These are phyloP conservation scores for Cyclotella sp. DNA, from an alignment of 108 stramenopile genomes.

Conservation along the genomic window DNA sequence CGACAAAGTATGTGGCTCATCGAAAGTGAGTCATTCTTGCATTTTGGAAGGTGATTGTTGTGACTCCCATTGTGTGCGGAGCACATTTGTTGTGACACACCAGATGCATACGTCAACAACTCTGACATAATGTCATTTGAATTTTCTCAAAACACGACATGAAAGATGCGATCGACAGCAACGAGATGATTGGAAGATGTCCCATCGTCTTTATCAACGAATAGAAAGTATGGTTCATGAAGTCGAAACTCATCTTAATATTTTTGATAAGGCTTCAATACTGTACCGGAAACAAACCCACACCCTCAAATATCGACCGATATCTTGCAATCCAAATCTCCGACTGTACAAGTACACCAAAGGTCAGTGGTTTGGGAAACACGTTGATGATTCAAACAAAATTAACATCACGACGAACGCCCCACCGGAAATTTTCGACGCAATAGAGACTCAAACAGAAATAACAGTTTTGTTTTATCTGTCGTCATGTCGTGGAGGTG, in stretches of 20 bases:
- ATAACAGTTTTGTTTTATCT: slow-evolving; percentile 90
- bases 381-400: slow-evolving; percentile 76
- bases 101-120: no score
- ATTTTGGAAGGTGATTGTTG: neutral
- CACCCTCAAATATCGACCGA: slow-evolving; percentile 49
- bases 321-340: slow-evolving; percentile 87
- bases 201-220: slow-evolving; percentile 54
- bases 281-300: slow-evolving; percentile 34
- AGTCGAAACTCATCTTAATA: slow-evolving; percentile 33
- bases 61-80: no score
- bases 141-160: neutral
- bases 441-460: slow-evolving; percentile 60
- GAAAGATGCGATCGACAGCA: slow-evolving; percentile 57
- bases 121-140: neutral
- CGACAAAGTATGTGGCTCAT: slow-evolving; percentile 75
- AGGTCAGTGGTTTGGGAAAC: slow-evolving; percentile 88
- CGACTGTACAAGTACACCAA: slow-evolving; percentile 84
- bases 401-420: slow-evolving; percentile 22
- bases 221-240: slow-evolving; percentile 33
- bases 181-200: slow-evolving; percentile 53
- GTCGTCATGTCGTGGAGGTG: slow-evolving; percentile 72
- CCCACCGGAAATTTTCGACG: slow-evolving; percentile 9
- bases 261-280: slow-evolving; percentile 35
- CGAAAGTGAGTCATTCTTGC: slow-evolving; percentile 61
- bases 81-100: neutral